Conservation (phyloP, 1,284 basidiomycete genomes). For the Coriolopsis trogii region DNA sequence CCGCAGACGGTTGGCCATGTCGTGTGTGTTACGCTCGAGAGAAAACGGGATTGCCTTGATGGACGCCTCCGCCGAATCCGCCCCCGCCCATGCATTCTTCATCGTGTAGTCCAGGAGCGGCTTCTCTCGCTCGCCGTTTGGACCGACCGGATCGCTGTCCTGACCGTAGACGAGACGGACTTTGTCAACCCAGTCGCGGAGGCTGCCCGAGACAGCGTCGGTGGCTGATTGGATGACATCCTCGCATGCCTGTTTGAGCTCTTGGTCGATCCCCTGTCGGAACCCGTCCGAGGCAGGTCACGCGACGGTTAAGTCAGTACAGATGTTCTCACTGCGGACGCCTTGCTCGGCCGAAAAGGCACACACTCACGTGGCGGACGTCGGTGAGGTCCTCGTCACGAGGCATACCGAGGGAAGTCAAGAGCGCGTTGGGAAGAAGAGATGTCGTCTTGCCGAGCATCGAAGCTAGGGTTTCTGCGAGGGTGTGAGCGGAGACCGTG, state of each 20-base stretch:
- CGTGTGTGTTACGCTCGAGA: constrained; percentile 61
- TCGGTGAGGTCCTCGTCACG: constrained; percentile 61
- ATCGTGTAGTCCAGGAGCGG: constrained; percentile 13
- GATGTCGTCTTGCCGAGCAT: constrained; percentile 76
- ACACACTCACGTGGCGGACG: constrained; percentile 61
- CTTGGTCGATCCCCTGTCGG: constrained; percentile 78
- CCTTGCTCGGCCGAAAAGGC: constrained; percentile 4
- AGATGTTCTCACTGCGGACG: constrained; percentile 1
- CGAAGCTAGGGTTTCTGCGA: constrained; percentile 69
- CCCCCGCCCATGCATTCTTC: constrained; percentile 44
- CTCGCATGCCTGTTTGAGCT: constrained; percentile 83
- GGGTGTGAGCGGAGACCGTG: constrained; percentile 11
- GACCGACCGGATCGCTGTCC: constrained; percentile 21
- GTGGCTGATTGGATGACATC: constrained; percentile 73
- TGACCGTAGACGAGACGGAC: constrained; percentile 39
- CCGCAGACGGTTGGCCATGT: constrained; percentile 55
- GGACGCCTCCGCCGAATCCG: constrained; percentile 50
- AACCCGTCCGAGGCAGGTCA: constrained; percentile 7
- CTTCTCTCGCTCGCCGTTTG: constrained; percentile 24
- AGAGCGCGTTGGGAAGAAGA: constrained; percentile 68
- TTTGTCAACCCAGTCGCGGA: constrained; percentile 63
- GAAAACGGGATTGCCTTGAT: constrained; percentile 54
- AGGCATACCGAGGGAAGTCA: constrained; percentile 66
- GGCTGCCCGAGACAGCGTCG: constrained; percentile 49
- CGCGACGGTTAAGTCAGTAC: constrained; percentile 3